Percentiles rank a stretch among this genome's conserved stretches.
Conservation (phyloP, 371 early-diverging fungal species). For the Rhizomucor pusillus region DNA sequence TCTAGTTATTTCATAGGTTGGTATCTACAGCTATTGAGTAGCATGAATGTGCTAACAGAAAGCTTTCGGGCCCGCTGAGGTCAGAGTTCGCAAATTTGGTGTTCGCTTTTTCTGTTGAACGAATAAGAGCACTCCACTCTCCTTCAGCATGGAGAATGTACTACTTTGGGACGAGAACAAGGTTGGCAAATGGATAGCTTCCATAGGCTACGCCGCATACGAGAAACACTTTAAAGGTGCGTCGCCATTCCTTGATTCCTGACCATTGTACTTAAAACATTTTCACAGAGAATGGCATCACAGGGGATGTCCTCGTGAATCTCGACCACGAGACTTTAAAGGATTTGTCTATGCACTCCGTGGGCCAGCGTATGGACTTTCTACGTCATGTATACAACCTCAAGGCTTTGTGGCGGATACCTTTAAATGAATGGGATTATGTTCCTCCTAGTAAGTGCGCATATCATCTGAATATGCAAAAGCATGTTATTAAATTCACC, state of each 20-base stretch:
- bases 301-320: constrained; percentile 86
- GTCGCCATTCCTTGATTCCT: neutral
- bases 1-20: too few species aligned
- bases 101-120: too few species aligned
- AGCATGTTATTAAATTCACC: neutral
- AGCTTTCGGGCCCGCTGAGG: too few species aligned
- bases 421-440: constrained; percentile 84
- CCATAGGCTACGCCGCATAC: constrained; percentile 53
- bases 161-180: constrained; percentile 59
- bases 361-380: constrained; percentile 85
- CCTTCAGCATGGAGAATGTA: constrained; percentile 16
- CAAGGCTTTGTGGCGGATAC: constrained; percentile 74
- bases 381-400: constrained; percentile 83
- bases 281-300: constrained; percentile 81
- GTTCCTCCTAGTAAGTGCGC: constrained; percentile 72
- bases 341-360: constrained; percentile 81
- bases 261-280: neutral
- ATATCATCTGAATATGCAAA: neutral
- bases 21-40: too few species aligned
- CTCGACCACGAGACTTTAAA: constrained; percentile 89
- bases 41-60: too few species aligned
- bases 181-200: constrained; percentile 59
- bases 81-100: too few species aligned
- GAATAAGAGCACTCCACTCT: too few species aligned
- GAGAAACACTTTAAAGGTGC: constrained; percentile 62